These are phyloP conservation scores for Chromera velia DNA, from an alignment of 73 alveolate species.

Conservation along the genomic window DNA sequence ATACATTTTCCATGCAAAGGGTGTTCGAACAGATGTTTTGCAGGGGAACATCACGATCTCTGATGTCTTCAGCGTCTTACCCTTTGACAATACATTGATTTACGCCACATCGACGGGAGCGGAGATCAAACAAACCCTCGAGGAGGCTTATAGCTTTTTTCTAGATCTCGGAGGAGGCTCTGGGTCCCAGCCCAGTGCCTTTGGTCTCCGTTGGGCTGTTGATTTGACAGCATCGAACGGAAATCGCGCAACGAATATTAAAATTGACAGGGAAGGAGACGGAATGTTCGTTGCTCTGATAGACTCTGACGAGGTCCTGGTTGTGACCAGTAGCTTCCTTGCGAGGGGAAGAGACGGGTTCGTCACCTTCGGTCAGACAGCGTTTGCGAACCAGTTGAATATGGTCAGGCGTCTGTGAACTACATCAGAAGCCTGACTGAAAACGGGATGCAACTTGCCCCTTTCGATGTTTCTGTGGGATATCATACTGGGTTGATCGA, in stretches of 20 bases:
- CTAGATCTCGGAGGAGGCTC: not conserved
- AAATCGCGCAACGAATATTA: not conserved
- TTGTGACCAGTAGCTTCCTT: slow-evolving; percentile 10
- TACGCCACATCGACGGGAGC: not conserved
- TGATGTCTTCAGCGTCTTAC: slow-evolving; percentile 13
- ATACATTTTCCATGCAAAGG: slow-evolving; percentile 2
- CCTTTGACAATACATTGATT: slow-evolving; percentile 5
- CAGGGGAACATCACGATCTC: slow-evolving; percentile 4
- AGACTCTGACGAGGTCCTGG: not conserved
- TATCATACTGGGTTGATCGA: too few species aligned
- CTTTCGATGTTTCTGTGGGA: too few species aligned
- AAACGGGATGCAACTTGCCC: too few species aligned
- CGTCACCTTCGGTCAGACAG: slow-evolving; percentile 18
- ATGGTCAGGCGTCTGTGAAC: too few species aligned
- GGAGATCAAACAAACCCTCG: slow-evolving; percentile 2
- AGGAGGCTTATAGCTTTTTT: not conserved
- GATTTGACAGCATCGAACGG: not conserved
- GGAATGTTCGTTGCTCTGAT: not conserved
- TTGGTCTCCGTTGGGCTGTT: not conserved
- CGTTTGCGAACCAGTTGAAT: too few species aligned
- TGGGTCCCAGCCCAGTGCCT: not conserved
- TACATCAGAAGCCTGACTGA: too few species aligned
- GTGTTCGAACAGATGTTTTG: not conserved
- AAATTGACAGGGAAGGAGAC: not conserved
- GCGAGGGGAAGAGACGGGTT: slow-evolving; percentile 8